Evolutionary conservation across 441 rosid species (phyloP), one percentile per base, ranked within the genome.

Genomic region (Hura crepitans): DNA sequence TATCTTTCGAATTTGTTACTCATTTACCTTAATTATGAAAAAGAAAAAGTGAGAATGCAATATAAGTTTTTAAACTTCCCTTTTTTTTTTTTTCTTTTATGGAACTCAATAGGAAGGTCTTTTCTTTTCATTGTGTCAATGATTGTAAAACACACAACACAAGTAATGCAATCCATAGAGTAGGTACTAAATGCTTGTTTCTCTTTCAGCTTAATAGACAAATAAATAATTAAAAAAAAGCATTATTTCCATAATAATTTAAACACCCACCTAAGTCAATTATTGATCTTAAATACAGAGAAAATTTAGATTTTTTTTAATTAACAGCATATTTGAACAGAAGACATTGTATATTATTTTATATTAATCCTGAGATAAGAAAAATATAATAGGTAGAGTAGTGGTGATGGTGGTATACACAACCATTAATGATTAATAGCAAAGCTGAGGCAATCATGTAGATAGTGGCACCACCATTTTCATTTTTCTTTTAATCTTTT

Each of bases 381-480:
- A 18, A 20, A 6, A 6, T 11, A 56, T 23, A 12, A 27, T 50
- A 31, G 49, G 50, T 22, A 51, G 50, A 23, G 27, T 66, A 22
- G 5, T 12, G 12, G 46, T 15, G 37, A 25, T 31, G 27, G 61
- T 23, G 53, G 35, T 63, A 12, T 39, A 35, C 27, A 22, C 13
- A 66, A 50, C 62, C 51, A 67, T 67, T 39, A 25, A 67, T 67
- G 62, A 55, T 17, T n/a, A 65, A 63, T 74, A 57, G 62, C 39
- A 11, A 8, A 69, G 62, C 51, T 35, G 68, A 76, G 18, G 49
- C 67, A 63, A 43, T 76, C 65, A 71, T 69, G 67, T 7, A 35
- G 15, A 50, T 25, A 46, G 66, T 72, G 70, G 74, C 35, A 54
- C 75, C 78, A 25, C 56, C 58, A 51, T 31, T 25, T 57, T 37